Evolutionary conservation across 1,139 yeast genomes (phyloP).

Genomic region (Scheffersomyces cryptocercus): DNA sequence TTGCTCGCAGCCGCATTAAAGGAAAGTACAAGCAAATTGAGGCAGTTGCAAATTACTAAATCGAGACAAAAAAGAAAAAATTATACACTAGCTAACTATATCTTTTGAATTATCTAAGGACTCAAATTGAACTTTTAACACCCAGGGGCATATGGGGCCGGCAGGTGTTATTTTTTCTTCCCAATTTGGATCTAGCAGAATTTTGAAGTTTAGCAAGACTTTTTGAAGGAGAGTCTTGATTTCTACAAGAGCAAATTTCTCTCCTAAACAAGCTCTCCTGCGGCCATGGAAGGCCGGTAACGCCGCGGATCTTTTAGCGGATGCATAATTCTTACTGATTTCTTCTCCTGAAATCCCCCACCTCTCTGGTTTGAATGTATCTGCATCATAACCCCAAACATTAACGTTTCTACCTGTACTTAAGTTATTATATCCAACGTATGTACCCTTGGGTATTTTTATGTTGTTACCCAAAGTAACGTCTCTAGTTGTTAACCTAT

Average conservation of each 20-base stretch:
- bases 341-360: slow-evolving; percentile 52
- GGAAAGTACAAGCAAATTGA: no score
- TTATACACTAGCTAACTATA: no score
- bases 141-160: slow-evolving; percentile 22
- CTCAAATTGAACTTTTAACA: slow-evolving; percentile 5
- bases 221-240: slow-evolving; percentile 38
- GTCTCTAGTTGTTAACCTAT: slow-evolving; percentile 43
- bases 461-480: slow-evolving; percentile 43
- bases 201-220: slow-evolving; percentile 33
- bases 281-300: slow-evolving; percentile 64
- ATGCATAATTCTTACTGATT: slow-evolving; percentile 38
- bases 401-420: slow-evolving; percentile 53
- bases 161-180: slow-evolving; percentile 51
- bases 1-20: no score
- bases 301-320: slow-evolving; percentile 44
- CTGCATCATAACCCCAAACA: slow-evolving; percentile 54
- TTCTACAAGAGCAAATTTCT: slow-evolving; percentile 55
- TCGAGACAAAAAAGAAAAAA: no score
- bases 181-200: slow-evolving; percentile 48
- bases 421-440: slow-evolving; percentile 60
- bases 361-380: slow-evolving; percentile 51
- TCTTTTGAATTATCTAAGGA: not conserved
- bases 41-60: no score
- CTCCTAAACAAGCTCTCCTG: slow-evolving; percentile 63
- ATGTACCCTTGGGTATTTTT: slow-evolving; percentile 52